These are phyloP conservation scores for Sarcodon sp. DNA, from an alignment of 768 basidiomycete genomes.

Conservation along the genomic window DNA sequence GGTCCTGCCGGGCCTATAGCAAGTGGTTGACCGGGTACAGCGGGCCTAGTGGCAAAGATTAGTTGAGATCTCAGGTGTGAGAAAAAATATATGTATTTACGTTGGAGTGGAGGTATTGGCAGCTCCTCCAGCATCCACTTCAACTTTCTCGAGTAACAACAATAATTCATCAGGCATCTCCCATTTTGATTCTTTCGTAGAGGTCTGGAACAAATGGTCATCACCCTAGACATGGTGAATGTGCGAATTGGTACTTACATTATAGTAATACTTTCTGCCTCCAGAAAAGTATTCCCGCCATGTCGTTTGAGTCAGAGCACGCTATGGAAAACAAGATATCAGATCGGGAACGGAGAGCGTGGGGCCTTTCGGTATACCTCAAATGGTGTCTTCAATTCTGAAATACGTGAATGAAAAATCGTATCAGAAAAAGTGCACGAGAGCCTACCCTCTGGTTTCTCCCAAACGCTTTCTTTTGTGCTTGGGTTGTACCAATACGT, in stretches of 20 bases:
- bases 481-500: constrained; percentile 94
- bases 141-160: constrained; percentile 74
- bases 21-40: not conserved
- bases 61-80: not conserved
- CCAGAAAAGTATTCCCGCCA: constrained; percentile 97
- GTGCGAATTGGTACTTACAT: constrained; percentile 32
- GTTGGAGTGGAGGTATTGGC: constrained; percentile 17
- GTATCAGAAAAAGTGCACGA: not conserved
- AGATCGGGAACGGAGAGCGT: constrained; percentile 1
- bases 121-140: constrained; percentile 47
- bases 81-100: constrained; percentile 14
- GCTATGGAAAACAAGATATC: constrained; percentile 25
- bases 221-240: not conserved
- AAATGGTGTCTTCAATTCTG: constrained; percentile 84
- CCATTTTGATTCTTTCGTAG: constrained; percentile 93
- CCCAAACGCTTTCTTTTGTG: constrained; percentile 91
- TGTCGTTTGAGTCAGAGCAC: constrained; percentile 77
- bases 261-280: constrained; percentile 85
- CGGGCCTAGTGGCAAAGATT: not conserved
- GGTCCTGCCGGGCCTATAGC: constrained; percentile 3
- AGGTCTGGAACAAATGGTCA: constrained; percentile 34
- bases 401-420: not conserved
- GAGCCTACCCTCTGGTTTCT: constrained; percentile 79
- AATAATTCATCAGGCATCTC: constrained; percentile 91
- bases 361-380: constrained; percentile 39